Evolutionary conservation across 208 protist species (phyloP), one percentile per base, ranked within the genome.

Genomic region (Trypanosoma platydactyli): DNA sequence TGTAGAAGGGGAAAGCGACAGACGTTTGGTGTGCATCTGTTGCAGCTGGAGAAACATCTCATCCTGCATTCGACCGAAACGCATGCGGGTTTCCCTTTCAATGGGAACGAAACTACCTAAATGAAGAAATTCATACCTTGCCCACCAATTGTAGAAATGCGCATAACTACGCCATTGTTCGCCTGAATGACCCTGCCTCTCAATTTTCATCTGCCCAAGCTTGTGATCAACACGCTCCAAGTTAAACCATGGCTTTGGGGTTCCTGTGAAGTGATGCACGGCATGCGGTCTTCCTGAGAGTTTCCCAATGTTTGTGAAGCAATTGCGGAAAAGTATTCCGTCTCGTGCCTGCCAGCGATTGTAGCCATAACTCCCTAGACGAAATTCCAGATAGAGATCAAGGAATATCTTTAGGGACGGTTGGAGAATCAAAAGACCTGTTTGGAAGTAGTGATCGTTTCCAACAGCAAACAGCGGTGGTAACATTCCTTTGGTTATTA

Each of bases 181-280:
- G 25, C 16, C n/a, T 1, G 42, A 25, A 46, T 44, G 9, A 46
- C 1, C 24, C 33, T n/a, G 9, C 52, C 57, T 50, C 18, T n/a
- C 16, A 9, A 60, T 27, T 49, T 30, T 27, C 30, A 64, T 52
- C 12, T 27, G 7, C 48, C 51, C 18, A 15, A 64, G 13, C 9
- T 4, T 53, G 18, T 63, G 16, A 49, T 76, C 60, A 5, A 45
- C 44, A 33, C 20, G 20, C 11, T 64, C 56, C 40, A 51, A 15
- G 40, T 73, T 67, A 64, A 77, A 77, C 72, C 72, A 77, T 16
- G 72, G 72, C 46, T 77, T 77, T 42, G 54, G 45, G 13, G 18
- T 67, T 25, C 72, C 72, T 1, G 52, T 58, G 52, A 57, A 77
- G 41, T 77, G 72, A 51, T 68, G 38, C 18, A 73, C 18, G 4